Evolutionary conservation across 352 stramenopile species (phyloP).

Genomic region (Phytophthora pini): DNA sequence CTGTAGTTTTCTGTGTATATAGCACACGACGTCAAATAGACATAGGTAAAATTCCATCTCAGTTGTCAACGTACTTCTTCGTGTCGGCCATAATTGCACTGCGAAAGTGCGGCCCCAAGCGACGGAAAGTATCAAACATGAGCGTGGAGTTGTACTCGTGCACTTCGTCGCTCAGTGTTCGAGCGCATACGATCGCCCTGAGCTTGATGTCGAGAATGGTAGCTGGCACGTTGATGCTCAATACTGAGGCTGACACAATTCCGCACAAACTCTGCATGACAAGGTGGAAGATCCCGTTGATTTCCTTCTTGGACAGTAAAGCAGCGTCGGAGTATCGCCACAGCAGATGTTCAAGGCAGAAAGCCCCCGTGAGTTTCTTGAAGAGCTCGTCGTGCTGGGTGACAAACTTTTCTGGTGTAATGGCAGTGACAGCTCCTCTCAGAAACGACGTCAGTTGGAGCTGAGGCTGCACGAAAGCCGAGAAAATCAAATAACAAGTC

Average conservation of each 20-base stretch:
- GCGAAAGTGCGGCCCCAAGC: slow-evolving; percentile 66
- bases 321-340: slow-evolving; percentile 77
- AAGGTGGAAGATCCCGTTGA: slow-evolving; percentile 83
- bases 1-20: slow-evolving; percentile 60
- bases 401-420: slow-evolving; percentile 80
- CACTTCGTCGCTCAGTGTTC: slow-evolving; percentile 73
- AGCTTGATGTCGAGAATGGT: slow-evolving; percentile 80
- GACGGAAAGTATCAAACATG: slow-evolving; percentile 72
- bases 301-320: slow-evolving; percentile 80
- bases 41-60: neutral
- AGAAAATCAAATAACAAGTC: neutral
- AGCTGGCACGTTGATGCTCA: slow-evolving; percentile 57
- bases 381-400: slow-evolving; percentile 81
- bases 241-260: slow-evolving; percentile 66
- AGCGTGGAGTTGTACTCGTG: slow-evolving; percentile 76
- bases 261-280: slow-evolving; percentile 80
- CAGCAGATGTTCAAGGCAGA: slow-evolving; percentile 78
- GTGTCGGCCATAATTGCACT: slow-evolving; percentile 64
- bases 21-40: neutral
- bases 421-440: slow-evolving; percentile 67
- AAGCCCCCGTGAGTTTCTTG: slow-evolving; percentile 74
- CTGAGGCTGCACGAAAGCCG: slow-evolving; percentile 52
- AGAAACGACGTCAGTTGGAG: slow-evolving; percentile 81
- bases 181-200: slow-evolving; percentile 60
- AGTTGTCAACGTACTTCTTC: slow-evolving; percentile 50